phyloP scores from a whole-genome alignment of 495 filamentous ascomycete genomes.

The Cudoniella acicularis region DNA sequence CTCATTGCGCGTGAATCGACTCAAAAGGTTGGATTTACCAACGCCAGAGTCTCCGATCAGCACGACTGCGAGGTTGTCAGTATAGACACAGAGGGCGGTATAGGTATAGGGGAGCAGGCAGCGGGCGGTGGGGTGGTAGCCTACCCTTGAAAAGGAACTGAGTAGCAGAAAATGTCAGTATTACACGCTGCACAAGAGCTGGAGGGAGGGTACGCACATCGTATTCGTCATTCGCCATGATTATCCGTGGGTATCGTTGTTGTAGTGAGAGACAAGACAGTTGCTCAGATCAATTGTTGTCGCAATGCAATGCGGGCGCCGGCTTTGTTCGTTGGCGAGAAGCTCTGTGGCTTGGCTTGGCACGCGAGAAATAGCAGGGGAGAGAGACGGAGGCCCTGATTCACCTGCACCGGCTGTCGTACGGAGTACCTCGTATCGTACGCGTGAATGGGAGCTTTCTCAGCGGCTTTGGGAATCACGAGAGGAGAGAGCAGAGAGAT shows the following conservation, averaged over 20 bases:
- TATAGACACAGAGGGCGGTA: not conserved
- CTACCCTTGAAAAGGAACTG: conserved; percentile 99
- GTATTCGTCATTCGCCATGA: conserved; percentile 99
- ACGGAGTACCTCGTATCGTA: no score
- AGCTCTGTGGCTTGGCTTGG: not conserved
- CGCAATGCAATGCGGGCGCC: conserved; percentile 19
- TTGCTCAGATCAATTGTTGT: conserved; percentile 20
- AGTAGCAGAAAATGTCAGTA: conserved; percentile 18
- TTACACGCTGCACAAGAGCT: not conserved
- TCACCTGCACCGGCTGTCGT: no score
- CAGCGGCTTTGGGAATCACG: no score
- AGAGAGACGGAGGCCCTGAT: no score
- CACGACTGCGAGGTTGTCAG: conserved; percentile 61
- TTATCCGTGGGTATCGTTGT: conserved; percentile 26
- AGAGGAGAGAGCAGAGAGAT: no score
- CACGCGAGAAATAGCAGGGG: conserved; percentile 1
- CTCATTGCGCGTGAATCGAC: conserved; percentile 99
- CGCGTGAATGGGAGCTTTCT: not conserved
- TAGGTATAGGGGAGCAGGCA: conserved; percentile 22
- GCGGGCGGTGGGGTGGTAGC: conserved; percentile 23
- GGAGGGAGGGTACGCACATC: conserved; percentile 72
- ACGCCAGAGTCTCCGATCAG: conserved; percentile 98
- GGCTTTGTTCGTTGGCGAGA: conserved; percentile 22
- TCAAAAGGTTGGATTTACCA: conserved; percentile 99
- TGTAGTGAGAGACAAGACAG: conserved; percentile 16